Evolutionary conservation across 2,329 filamentous ascomycete species (phyloP).

Genomic region (Westerdykella ornata): DNA sequence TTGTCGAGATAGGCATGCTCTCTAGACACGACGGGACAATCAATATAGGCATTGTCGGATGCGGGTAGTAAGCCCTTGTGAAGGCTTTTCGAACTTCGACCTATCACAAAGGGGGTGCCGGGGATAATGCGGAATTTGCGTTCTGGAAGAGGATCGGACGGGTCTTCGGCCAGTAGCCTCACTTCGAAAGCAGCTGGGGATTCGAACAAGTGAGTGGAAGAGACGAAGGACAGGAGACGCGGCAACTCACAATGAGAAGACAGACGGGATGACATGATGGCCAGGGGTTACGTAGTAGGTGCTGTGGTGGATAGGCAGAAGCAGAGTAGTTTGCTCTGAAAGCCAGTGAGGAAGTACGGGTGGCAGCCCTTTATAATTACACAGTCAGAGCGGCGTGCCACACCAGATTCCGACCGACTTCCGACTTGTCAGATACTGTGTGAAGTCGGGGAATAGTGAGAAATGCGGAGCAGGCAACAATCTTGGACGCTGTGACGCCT

Average conservation of each 20-base stretch:
- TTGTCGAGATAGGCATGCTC: slow-evolving; percentile 49
- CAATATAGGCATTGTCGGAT: slow-evolving; percentile 58
- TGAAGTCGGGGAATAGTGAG: not conserved
- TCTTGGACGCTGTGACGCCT: not conserved
- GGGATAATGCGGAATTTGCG: slow-evolving; percentile 28
- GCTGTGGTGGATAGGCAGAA: slow-evolving; percentile 3
- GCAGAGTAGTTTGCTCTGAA: slow-evolving; percentile 2
- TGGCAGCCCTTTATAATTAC: not conserved
- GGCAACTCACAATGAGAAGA: not conserved
- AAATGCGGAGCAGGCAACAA: not conserved
- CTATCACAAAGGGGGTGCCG: slow-evolving; percentile 30
- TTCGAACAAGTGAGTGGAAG: not conserved
- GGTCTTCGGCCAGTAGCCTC: slow-evolving; percentile 28
- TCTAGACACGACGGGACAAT: slow-evolving; percentile 66
- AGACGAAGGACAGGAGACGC: not conserved
- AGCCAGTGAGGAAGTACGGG: slow-evolving; percentile 2
- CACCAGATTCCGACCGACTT: too few species aligned
- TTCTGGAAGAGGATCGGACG: slow-evolving; percentile 36
- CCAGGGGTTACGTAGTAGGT: too few species aligned
- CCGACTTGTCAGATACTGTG: too few species aligned
- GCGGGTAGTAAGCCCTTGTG: slow-evolving; percentile 38
- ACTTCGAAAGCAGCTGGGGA: slow-evolving; percentile 24
- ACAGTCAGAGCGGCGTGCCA: too few species aligned
- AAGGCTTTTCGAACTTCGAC: slow-evolving; percentile 39
- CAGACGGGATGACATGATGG: slow-evolving; percentile 1